These are phyloP conservation scores for Eucalyptus viminalis DNA, from an alignment of 345 rosid genomes.

Conservation along the genomic window DNA sequence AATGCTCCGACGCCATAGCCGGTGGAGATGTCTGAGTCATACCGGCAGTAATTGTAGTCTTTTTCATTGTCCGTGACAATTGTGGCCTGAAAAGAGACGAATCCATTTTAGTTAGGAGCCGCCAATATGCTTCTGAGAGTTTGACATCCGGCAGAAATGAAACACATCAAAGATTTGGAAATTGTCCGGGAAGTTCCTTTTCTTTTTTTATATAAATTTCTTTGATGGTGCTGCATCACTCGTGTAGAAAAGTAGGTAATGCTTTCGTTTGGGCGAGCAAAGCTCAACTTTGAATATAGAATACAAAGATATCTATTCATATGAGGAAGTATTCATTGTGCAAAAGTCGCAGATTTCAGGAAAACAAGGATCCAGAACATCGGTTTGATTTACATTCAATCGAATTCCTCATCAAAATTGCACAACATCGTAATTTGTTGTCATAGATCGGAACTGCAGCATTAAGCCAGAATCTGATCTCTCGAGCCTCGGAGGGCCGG, in stretches of 20 bases:
- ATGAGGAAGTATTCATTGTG: neutral
- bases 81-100: slow-evolving; percentile 37
- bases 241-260: neutral
- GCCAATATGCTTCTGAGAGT: neutral
- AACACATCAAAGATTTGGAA: neutral
- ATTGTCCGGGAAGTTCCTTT: neutral
- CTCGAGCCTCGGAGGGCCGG: neutral
- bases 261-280: neutral
- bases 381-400: neutral
- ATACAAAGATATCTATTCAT: neutral
- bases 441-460: neutral
- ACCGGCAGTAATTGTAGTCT: slow-evolving; percentile 45
- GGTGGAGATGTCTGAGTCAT: slow-evolving; percentile 80
- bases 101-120: neutral
- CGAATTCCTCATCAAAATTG: neutral
- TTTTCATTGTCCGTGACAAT: slow-evolving; percentile 31
- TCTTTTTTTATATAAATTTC: neutral
- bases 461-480: neutral
- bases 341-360: neutral
- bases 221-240: neutral
- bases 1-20: slow-evolving; percentile 88
- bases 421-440: neutral
- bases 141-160: neutral
- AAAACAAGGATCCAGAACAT: neutral
- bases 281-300: neutral